Evolutionary conservation across 2,329 filamentous ascomycete genomes (phyloP), one percentile per base, ranked within the genome.

Genomic region (Exophiala spinifera): DNA sequence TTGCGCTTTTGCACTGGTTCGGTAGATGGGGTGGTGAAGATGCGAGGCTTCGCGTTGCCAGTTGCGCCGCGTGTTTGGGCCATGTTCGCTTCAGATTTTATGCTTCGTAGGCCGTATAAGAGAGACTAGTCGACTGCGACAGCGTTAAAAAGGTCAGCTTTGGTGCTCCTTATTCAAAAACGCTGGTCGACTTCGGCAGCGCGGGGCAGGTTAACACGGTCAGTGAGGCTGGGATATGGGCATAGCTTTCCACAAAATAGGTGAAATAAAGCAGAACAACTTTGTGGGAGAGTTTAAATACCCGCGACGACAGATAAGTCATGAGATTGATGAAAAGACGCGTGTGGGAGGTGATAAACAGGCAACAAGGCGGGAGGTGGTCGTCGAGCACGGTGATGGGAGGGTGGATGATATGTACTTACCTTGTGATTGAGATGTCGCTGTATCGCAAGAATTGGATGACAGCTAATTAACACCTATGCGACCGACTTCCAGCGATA

Each of bases 1-100:
- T 58, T 63, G 51, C 49, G 57, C 50, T 65, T 62, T 51, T 59
- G 61, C 19, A 51, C 51, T 28, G 62, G 58, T 31, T 61, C 49
- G 42, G 61, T 60, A 25, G 61, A 56, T 50, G 62, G 44, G 45
- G 56, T 42, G 15, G 52, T 37, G 49, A 61, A 54, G 56, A 63
- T 49, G 46, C 64, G 63, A n/a, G 65, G 65, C 50, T 63, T 64
- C 46, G 64, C 56, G 42, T 62, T 59, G 52, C 62, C 64, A 48
- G 63, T 64, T 53, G 63, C 56, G 56, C 57, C 61, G 34, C 65
- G 64, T 39, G 64, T 68, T 62, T 61, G 51, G 46, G 64, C 65
- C 65, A 67, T 67, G 53, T 40, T 53, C 21, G 40, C 43, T 39
- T 6, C 15, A 20, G 23, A 23, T 17, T n/a, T 28, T 13, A 17